Base-by-base conservation (phyloP, 1,284 basidiomycete species). In the Coniferiporia weirii region DNA sequence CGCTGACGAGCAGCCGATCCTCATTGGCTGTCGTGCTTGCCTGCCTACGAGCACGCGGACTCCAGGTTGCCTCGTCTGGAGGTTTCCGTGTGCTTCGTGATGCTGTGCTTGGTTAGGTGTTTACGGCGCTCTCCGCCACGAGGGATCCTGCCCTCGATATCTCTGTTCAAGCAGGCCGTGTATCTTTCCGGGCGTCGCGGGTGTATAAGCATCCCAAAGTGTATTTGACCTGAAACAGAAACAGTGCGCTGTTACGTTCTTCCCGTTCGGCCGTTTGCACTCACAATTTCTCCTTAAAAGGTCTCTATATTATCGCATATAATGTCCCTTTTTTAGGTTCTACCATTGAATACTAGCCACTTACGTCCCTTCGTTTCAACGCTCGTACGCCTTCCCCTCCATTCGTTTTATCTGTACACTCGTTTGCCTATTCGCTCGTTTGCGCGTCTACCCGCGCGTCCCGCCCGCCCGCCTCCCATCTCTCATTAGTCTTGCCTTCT, bases 181-280 rank as follows among this genome's bases (percentile, higher is more conserved):
- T 48, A 35, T 49, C 13, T 34, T 17, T 35, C 27, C 53, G 15
- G 19, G 15, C n/a, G 9, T 52, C 35, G 50, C 34, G 50, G 50
- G 27, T 20, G 32, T 19, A 17, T 10, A 38, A 34, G 10, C 32
- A 36, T 19, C 27, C 15, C 35, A 34, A 10, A 36, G 10, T 38
- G 35, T 38, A 52, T 52, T 56, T 48, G 35, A 46, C 9, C 32
- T 56, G 44, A 56, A 56, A 56, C 46, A 22, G 54, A 56, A 56
- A 56, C 46, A 38, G 54, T 56, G 15, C 46, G 54, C 47, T 46
- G 32, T 17, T 54, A 27, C 53, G 34, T 46, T 19, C 8, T n/a
- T 43, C 43, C 34, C 32, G 17, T 12, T 54, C 53, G 53, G 53
- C 22, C 43, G 20, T 32, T 46, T 17, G 20, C 10, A 44, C 53